Evolutionary conservation across 306 rosid species (phyloP), one percentile per base, ranked within the genome.

Genomic region (Vigna unguiculata): DNA sequence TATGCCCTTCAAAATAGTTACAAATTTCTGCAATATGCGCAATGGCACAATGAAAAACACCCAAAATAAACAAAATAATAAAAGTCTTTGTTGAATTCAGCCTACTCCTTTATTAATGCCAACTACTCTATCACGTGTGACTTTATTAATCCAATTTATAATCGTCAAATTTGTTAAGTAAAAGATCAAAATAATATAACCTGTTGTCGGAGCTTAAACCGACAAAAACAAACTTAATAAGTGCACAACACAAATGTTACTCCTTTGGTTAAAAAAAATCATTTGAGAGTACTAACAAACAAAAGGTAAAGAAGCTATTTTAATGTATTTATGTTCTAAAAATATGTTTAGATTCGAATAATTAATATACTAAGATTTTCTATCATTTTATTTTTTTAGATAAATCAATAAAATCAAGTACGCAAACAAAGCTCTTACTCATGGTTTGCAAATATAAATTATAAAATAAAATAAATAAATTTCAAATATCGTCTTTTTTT

Each of bases 111-210:
- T 17, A 19, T 71, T 20, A 36, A 38, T 71, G 63, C 52, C 62
- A 70, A 52, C 51, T 4, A 53, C 51, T 13, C 63, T 34, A 34
- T 57, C 57, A 59, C 13, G 10, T 46, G 70, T 14, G 8, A 73
- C 20, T 74, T 73, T 45, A 59, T 21, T 25, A 24, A 43, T 24
- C 45, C 43, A 59, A 55, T 72, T 72, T 17, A 22, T 55, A 10
- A 28, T 28, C 32, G 32, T 4, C 32, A 28, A 28, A 28, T 28
- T 28, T 28, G n/a, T 58, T 24, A 73, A 12, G 12, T 6, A 57
- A 13, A 25, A 28, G 28, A n/a, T 21, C 4, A 5, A 11, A 28
- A n/a, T 46, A 28, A 74, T 40, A 59, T 74, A 43, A 59, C 6
- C 24, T 41, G 19, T 52, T 36, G 3, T 34, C 19, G 14, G 13